phyloP scores from a whole-genome alignment of 495 filamentous ascomycete species.

The Aspergillus panamensis region DNA sequence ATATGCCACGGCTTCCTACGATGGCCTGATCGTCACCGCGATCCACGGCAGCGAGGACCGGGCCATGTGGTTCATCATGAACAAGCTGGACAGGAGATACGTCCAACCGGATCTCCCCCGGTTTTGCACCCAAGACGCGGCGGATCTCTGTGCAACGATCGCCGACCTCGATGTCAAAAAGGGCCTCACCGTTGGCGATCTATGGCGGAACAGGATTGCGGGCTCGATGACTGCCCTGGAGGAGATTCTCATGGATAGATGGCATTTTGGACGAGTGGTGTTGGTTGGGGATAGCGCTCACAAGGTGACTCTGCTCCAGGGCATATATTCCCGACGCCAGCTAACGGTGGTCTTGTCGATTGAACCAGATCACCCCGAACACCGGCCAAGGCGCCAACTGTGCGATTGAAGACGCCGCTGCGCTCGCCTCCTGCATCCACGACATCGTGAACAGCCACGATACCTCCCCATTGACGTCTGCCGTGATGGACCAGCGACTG shows the following conservation, averaged over 20 bases:
- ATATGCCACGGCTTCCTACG: not conserved
- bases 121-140: not conserved
- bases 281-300: constrained; percentile 28
- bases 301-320: constrained; percentile 27
- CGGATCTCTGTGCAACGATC: not conserved
- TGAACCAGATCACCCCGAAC: constrained; percentile 13
- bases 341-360: too few relatives aligned
- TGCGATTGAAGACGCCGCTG: constrained; percentile 27
- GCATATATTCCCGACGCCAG: too few relatives aligned
- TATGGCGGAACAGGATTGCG: constrained; percentile 18
- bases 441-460: too few relatives aligned
- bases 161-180: not conserved
- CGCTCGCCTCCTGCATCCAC: not conserved
- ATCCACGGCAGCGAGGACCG: not conserved
- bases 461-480: too few relatives aligned
- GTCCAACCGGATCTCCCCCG: not conserved
- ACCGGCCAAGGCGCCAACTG: constrained; percentile 30
- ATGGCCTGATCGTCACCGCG: not conserved
- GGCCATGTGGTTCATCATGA: not conserved
- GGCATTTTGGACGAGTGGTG: constrained; percentile 21
- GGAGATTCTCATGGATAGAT: constrained; percentile 22
- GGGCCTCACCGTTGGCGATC: not conserved
- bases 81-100: not conserved
- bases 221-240: constrained; percentile 26
- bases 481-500: too few relatives aligned